A percentile compares a stretch with the other conserved stretches of the same genome.
Evolutionary conservation across 2,329 filamentous ascomycete species (phyloP).

Genomic region (Pseudocercospora fijiensis): DNA sequence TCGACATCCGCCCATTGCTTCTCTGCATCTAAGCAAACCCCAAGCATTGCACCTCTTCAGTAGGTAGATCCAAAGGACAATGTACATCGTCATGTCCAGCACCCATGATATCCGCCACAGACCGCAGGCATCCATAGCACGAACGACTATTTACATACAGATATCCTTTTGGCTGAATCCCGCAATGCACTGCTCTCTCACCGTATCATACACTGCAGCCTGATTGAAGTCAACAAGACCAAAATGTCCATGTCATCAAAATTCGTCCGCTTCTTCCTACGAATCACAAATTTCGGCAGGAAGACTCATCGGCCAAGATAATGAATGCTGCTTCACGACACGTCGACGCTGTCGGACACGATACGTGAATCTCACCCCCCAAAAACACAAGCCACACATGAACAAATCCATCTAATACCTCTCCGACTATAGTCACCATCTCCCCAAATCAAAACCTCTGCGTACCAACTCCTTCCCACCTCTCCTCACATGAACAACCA

Average conservation of each 20-base stretch:
- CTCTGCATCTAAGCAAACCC: neutral
- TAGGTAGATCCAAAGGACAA: neutral
- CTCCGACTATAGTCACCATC: too few species aligned
- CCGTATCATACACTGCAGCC: neutral
- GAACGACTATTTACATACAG: neutral
- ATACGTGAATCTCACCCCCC: neutral
- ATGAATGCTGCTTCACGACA: neutral
- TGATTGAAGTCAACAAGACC: neutral
- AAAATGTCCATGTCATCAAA: neutral
- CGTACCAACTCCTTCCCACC: too few species aligned
- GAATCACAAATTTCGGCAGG: neutral
- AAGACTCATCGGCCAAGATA: neutral
- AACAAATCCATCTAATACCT: too few species aligned
- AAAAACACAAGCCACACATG: too few species aligned
- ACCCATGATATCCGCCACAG: neutral
- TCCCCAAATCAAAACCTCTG: too few species aligned
- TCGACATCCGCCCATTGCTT: neutral
- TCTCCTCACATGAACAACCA: too few species aligned
- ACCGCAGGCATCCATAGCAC: neutral
- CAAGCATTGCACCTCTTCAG: neutral
- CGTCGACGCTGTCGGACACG: neutral
- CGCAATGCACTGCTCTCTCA: neutral
- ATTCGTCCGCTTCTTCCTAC: neutral
- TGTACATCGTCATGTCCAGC: neutral
- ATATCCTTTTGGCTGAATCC: neutral